Conservation (phyloP, 164 flowering plant species). For the Nymphaea thermarum region DNA sequence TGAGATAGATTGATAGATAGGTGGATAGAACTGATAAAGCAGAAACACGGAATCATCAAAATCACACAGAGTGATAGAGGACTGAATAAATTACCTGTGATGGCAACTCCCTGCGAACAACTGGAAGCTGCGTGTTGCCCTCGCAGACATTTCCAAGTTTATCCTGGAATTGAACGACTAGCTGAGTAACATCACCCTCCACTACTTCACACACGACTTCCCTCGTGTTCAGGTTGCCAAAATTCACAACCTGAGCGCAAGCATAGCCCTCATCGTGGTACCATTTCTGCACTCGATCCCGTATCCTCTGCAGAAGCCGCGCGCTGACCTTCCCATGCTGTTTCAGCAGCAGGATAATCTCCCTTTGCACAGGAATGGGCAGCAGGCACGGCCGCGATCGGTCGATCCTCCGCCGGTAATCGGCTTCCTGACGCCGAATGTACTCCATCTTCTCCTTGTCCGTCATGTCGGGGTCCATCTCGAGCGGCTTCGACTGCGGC, state of each 20-base stretch:
- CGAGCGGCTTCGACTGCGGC: slow-evolving; percentile 61
- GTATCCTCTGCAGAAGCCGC: slow-evolving; percentile 69
- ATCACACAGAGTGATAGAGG: neutral
- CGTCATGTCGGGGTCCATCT: slow-evolving; percentile 74
- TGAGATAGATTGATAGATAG: neutral
- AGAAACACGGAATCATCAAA: too few relatives aligned
- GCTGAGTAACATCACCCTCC: slow-evolving; percentile 89
- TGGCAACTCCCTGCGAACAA: slow-evolving; percentile 74
- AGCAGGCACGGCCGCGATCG: slow-evolving; percentile 71
- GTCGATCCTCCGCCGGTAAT: slow-evolving; percentile 71
- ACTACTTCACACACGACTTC: slow-evolving; percentile 99
- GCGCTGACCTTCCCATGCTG: slow-evolving; percentile 76
- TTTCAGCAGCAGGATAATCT: slow-evolving; percentile 57
- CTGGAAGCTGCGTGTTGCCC: slow-evolving; percentile 68
- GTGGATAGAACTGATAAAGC: too few relatives aligned
- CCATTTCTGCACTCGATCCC: slow-evolving; percentile 97
- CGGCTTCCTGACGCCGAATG: slow-evolving; percentile 57
- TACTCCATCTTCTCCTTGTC: slow-evolving; percentile 68
- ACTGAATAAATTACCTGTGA: slow-evolving; percentile 36
- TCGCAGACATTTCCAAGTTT: slow-evolving; percentile 92
- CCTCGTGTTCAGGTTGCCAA: slow-evolving; percentile 88
- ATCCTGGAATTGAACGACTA: slow-evolving; percentile 77
- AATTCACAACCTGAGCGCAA: slow-evolving; percentile 91
- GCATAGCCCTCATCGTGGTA: slow-evolving; percentile 96
- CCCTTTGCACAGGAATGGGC: slow-evolving; percentile 39